Evolutionary conservation across 163 green algal genomes (phyloP), one percentile per base, ranked within the genome.

Genomic region (Scenedesmus sp.): DNA sequence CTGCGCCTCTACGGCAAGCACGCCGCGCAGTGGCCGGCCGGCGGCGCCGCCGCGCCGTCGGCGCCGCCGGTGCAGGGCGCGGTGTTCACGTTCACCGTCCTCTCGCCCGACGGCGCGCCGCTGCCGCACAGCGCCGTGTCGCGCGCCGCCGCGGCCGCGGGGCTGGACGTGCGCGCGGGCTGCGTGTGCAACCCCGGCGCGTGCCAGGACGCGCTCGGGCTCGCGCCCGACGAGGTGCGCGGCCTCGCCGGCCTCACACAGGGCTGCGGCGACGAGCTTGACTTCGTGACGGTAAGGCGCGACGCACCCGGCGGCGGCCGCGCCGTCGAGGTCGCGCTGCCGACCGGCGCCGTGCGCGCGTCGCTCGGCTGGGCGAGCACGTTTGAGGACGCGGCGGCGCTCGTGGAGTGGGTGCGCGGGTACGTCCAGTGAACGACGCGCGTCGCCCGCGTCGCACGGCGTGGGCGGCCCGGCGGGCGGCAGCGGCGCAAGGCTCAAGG

Each of bases 51-150:
- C 75, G 45, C 4, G 60, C 36, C 39, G 28, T 10, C n/a, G n/a
- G 50, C 33, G 2, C 18, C 50, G n/a, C 29, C 81, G 54, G 81
- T 87, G 31, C 92, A 96, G 83, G 88, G 88, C 33, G 73, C 73
- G n/a, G 92, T 94, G 29, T 36, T 96, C 66, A 94, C 94, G 84
- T 93, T 96, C 56, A 71, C 91, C 80, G 56, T 95, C n/a, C 69
- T 92, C 26, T 50, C 54, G 18, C 78, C 87, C 10, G 69, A 89
- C 28, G 89, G 88, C 22, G 50, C 45, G n/a, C 70, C 80, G 29
- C 48, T 89, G 20, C 88, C 75, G 66, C 94, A 93, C 83, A 88
- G 71, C 54, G 64, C 44, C 5, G 83, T 93, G 15, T 87, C 90
- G 67, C 48, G 26, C 3, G 69, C 88, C 60, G 83, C 88, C 28